Conservation (phyloP, 371 early-diverging fungal genomes). For the Coemansia sp. region DNA sequence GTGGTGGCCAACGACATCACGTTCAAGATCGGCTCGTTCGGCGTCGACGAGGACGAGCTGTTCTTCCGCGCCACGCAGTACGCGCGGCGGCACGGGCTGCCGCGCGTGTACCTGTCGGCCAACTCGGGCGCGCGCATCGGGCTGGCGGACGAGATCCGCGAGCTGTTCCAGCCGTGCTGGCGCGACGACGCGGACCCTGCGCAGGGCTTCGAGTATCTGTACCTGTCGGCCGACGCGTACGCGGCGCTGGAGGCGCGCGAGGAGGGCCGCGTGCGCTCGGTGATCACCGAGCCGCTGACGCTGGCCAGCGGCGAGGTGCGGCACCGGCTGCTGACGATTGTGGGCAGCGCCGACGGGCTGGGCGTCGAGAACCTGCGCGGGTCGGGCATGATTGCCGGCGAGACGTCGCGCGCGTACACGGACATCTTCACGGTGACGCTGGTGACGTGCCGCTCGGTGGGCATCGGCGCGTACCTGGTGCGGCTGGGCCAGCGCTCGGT, state of each 20-base stretch:
- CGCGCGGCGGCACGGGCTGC: slow-evolving; percentile 83
- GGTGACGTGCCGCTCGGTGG: slow-evolving; percentile 97
- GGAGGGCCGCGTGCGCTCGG: slow-evolving; percentile 59
- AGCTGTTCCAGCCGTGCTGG: slow-evolving; percentile 86
- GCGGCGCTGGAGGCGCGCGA: slow-evolving; percentile 60
- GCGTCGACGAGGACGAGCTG: slow-evolving; percentile 89
- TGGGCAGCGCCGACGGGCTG: slow-evolving; percentile 87
- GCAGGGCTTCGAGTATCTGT: slow-evolving; percentile 92
- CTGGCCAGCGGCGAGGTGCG: slow-evolving; percentile 60
- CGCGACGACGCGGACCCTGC: slow-evolving; percentile 74
- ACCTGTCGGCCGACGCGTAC: slow-evolving; percentile 75
- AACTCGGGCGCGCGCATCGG: slow-evolving; percentile 99
- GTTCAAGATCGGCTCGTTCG: slow-evolving; percentile 96
- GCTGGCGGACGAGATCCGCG: slow-evolving; percentile 88
- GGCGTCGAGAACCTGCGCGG: slow-evolving; percentile 99
- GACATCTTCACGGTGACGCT: slow-evolving; percentile 96
- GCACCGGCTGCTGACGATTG: slow-evolving; percentile 84
- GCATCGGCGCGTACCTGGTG: slow-evolving; percentile 99
- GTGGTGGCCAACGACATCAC: slow-evolving; percentile 99
- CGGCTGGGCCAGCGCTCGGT: slow-evolving; percentile 97
- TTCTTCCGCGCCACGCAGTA: slow-evolving; percentile 90
- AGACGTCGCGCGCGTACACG: slow-evolving; percentile 92
- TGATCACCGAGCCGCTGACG: slow-evolving; percentile 63
- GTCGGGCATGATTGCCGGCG: slow-evolving; percentile 98
- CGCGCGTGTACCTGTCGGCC: slow-evolving; percentile 95